Evolutionary conservation across 202 grass and related monocot genomes (phyloP), one percentile per base, ranked within the genome.

Genomic region (Cymbopogon flexuosus): DNA sequence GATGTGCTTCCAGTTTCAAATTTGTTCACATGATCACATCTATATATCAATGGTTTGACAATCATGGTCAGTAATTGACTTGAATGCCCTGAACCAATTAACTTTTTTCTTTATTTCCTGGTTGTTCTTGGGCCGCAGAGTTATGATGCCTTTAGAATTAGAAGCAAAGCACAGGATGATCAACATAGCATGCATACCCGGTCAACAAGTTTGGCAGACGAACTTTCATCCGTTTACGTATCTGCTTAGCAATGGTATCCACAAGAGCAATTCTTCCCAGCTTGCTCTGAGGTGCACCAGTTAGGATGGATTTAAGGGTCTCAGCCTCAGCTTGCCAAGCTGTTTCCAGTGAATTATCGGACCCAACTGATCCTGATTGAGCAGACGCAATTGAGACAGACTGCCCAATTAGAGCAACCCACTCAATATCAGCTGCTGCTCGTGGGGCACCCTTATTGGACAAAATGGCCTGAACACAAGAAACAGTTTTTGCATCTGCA

Each of bases 251-350:
- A 81, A 97, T 85, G 34, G 90, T 92, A 81, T 93, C 92, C 30
- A 97, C 95, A 15, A 97, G 86, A 51, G 95, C 92, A 86, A 97
- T 85, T 94, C 95, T 93, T 21, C 95, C 95, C 33, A 97, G 86
- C 45, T 94, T 97, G 82, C 39, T 94, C 65, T 77, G 88, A 80
- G 92, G 92, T 46, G 86, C 88, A 64, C 88, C 88, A 68, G 88
- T 88, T 86, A 97, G 88, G 62, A 97, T 88, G 51, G 89, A 90
- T 87, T 91, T 97, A 77, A 97, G 88, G 66, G 84, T 97, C 85
- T 97, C 94, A 18, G 85, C 89, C 88, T 97, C 94, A 73, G 94
- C 92, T 63, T 76, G 83, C 94, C 94, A 97, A 51, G 94, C 94
- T 75, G 92, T 97, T 90, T 97, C 94, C 57, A 97, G 86, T 79